Evolutionary conservation across 1,284 basidiomycete species (phyloP).

Genomic region (Cryptococcus jaspeensis): DNA sequence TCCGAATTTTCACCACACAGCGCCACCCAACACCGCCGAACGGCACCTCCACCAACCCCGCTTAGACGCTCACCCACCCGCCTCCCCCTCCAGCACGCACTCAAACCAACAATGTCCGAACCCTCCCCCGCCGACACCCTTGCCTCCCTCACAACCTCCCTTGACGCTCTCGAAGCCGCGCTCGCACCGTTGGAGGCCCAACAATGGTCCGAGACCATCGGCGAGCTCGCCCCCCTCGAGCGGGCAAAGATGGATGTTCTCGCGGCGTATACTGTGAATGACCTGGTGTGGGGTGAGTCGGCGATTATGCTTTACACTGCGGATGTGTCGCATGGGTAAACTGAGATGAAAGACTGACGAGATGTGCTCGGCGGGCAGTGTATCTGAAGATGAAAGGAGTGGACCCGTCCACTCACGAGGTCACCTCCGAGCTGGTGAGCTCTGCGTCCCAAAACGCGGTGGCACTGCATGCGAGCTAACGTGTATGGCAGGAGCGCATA

Average conservation of each 20-base stretch:
- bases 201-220: slow-evolving; percentile 20
- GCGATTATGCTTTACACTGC: too few relatives aligned
- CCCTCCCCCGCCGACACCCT: slow-evolving; percentile 5
- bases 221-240: slow-evolving; percentile 22
- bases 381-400: slow-evolving; percentile 46
- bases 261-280: slow-evolving; percentile 41
- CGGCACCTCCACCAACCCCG: too few relatives aligned
- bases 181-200: slow-evolving; percentile 16
- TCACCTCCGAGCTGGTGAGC: slow-evolving; percentile 39
- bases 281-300: slow-evolving; percentile 47
- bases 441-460: not conserved
- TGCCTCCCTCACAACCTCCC: slow-evolving; percentile 7
- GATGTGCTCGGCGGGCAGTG: slow-evolving; percentile 27
- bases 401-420: slow-evolving; percentile 44
- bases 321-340: not conserved
- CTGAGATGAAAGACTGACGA: too few relatives aligned
- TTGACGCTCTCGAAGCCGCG: slow-evolving; percentile 19
- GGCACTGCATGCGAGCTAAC: not conserved
- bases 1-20: too few relatives aligned
- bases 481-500: slow-evolving; percentile 31
- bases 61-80: too few relatives aligned
- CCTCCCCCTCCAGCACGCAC: too few relatives aligned
- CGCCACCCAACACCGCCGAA: too few relatives aligned
- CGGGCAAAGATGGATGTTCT: slow-evolving; percentile 46
- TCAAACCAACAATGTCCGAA: slow-evolving; percentile 1